These are phyloP conservation scores for Blastobotrys petasosporus DNA, from an alignment of 1,139 yeast species.

Conservation along the genomic window DNA sequence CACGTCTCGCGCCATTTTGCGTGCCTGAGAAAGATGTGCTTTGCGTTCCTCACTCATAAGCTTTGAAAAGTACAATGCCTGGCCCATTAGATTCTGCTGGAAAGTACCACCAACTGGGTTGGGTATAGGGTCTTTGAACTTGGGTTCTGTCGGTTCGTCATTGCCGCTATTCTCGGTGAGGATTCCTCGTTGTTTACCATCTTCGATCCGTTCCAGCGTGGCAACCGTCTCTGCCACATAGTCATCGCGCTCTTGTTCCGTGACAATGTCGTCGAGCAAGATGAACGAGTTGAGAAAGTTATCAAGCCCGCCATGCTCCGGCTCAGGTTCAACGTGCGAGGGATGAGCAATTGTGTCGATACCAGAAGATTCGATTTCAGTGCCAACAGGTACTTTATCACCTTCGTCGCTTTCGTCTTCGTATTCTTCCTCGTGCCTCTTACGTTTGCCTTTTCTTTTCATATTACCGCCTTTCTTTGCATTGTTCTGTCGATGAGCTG, in stretches of 20 bases:
- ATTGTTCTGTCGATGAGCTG: not conserved
- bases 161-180: slow-evolving; percentile 38
- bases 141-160: slow-evolving; percentile 29
- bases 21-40: slow-evolving; percentile 60
- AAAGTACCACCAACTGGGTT: slow-evolving; percentile 41
- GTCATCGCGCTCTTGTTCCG: slow-evolving; percentile 42
- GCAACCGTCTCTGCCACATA: slow-evolving; percentile 44
- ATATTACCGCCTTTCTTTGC: not conserved
- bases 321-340: slow-evolving; percentile 5
- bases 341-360: slow-evolving; percentile 12
- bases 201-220: slow-evolving; percentile 43
- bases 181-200: slow-evolving; percentile 49
- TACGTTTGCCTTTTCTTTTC: slow-evolving; percentile 5
- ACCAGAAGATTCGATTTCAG: slow-evolving; percentile 4
- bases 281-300: slow-evolving; percentile 47
- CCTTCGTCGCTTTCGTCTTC: slow-evolving; percentile 6
- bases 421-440: slow-evolving; percentile 6
- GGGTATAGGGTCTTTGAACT: slow-evolving; percentile 36
- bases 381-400: slow-evolving; percentile 4
- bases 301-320: slow-evolving; percentile 35
- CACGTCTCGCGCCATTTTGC: slow-evolving; percentile 72
- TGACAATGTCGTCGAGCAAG: slow-evolving; percentile 52
- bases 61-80: slow-evolving; percentile 68
- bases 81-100: slow-evolving; percentile 68
- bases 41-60: slow-evolving; percentile 62